phyloP scores from a whole-genome alignment of 495 filamentous ascomycete species.

The Lasiosphaeria ovina region DNA sequence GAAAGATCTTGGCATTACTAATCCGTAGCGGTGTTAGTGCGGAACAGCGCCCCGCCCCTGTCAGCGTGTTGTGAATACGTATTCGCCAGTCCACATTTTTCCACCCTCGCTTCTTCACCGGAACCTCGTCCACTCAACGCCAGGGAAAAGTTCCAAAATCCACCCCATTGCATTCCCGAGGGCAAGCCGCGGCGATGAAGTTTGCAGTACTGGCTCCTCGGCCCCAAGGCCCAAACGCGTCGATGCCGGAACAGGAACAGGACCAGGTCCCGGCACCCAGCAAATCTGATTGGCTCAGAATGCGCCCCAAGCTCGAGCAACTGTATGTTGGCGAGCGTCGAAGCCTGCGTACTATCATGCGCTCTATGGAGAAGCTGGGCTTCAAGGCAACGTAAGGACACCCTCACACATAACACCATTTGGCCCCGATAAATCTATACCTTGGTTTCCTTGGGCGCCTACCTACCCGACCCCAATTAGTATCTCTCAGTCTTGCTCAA shows the following conservation, averaged over 20 bases:
- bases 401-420: neutral
- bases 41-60: no score
- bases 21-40: no score
- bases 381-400: constrained; percentile 5
- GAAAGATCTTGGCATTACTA: no score
- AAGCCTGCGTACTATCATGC: neutral
- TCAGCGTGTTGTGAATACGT: no score
- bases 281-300: neutral
- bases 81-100: neutral
- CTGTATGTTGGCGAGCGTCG: constrained; percentile 7
- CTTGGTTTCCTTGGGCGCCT: no score
- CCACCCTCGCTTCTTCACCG: neutral
- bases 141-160: neutral
- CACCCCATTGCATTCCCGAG: neutral
- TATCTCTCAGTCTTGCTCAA: no score
- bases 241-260: neutral
- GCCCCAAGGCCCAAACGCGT: neutral
- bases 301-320: neutral
- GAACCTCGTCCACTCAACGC: neutral
- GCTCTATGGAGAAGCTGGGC: constrained; percentile 6
- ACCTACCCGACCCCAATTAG: no score
- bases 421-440: neutral
- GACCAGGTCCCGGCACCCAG: neutral
- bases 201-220: neutral
- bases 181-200: neutral